A percentile compares a stretch with the other conserved stretches of the same genome.
Conservation (phyloP, 2,329 filamentous ascomycete genomes). For the Chrysoporthe deuterocubensis region DNA sequence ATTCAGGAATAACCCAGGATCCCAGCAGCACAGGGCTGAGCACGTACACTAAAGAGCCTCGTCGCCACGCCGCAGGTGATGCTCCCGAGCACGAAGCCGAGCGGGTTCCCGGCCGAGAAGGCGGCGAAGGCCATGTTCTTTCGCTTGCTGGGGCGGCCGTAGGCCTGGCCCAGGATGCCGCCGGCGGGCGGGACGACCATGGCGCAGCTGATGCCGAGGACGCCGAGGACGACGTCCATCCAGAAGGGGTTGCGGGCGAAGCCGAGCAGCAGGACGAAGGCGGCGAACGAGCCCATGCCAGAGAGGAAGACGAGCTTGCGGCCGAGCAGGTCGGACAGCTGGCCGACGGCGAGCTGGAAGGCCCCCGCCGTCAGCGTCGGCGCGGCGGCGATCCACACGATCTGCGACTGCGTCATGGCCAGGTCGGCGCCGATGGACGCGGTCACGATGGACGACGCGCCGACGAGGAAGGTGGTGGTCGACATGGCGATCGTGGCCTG, state of each 20-base stretch:
- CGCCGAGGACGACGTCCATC: constrained; percentile 65
- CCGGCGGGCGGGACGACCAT: constrained; percentile 67
- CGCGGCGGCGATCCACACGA: constrained; percentile 71
- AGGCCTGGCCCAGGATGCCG: constrained; percentile 66
- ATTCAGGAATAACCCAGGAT: neutral
- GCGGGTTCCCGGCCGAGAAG: constrained; percentile 51
- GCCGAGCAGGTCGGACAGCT: constrained; percentile 69
- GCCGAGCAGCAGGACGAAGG: constrained; percentile 60
- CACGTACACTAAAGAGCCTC: constrained; percentile 51
- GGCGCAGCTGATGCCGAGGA: constrained; percentile 67
- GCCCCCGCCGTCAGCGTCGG: constrained; percentile 65
- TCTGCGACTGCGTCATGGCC: constrained; percentile 65
- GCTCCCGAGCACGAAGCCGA: constrained; percentile 48
- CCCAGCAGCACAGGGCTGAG: neutral
- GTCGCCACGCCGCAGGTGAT: constrained; percentile 67
- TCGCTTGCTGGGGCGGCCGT: constrained; percentile 62
- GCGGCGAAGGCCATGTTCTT: constrained; percentile 70
- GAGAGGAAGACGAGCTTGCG: constrained; percentile 62
- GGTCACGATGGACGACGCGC: constrained; percentile 64
- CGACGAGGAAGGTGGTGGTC: constrained; percentile 62
- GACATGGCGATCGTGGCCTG: constrained; percentile 71
- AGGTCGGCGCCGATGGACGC: constrained; percentile 63
- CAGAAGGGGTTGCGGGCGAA: constrained; percentile 63
- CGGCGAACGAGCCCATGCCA: constrained; percentile 62
- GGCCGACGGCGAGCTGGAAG: constrained; percentile 69